Evolutionary conservation across 2,329 filamentous ascomycete genomes (phyloP), one percentile per base, ranked within the genome.

Genomic region (Colletotrichum sp.): DNA sequence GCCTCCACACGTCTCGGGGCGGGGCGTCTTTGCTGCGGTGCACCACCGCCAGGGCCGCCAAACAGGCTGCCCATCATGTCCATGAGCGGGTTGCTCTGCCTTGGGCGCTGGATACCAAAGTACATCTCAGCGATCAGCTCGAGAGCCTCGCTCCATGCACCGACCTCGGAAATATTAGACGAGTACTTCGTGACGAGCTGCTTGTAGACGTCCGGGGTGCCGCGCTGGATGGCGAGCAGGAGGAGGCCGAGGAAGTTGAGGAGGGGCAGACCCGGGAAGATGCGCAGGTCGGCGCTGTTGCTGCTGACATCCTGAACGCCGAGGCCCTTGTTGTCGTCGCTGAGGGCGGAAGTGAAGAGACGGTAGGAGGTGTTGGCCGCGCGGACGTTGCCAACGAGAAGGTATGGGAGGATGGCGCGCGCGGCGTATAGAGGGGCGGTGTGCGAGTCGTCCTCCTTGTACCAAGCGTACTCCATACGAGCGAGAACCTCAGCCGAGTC

Each of bases 41-140:
- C 81, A 39, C 82, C 89, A n/a, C 90, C 90, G 21, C 88, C 89
- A 67, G 89, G 91, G 24, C 95, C 95, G 65, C 96, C 96, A 81
- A 99, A 95, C 89, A 99, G 92, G 78, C 93, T 96, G 64, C 96
- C 96, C 95, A 99, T 98, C 96, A 99, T 99, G 83, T 99, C 97
- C 86, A 99, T 92, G 84, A 99, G 88, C 5, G 96, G 96, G 84
- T 99, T 99, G 78, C 93, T 94, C 87, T 98, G 95, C 81, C 94
- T 91, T 63, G 96, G 96, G 82, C 96, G 93, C 87, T 93, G 92
- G 83, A 99, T 98, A 44, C 93, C 93, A 86, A 99, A 99, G 88
- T 99, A 99, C 92, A 98, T 96, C 87, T 99, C 96, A 65, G 94
- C 96, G 80, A 99, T 93, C 84, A 95, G 93, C 80, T 96, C 94